phyloP scores from a whole-genome alignment of 176 grass and related monocot genomes.

The Tuctoria greenei region DNA sequence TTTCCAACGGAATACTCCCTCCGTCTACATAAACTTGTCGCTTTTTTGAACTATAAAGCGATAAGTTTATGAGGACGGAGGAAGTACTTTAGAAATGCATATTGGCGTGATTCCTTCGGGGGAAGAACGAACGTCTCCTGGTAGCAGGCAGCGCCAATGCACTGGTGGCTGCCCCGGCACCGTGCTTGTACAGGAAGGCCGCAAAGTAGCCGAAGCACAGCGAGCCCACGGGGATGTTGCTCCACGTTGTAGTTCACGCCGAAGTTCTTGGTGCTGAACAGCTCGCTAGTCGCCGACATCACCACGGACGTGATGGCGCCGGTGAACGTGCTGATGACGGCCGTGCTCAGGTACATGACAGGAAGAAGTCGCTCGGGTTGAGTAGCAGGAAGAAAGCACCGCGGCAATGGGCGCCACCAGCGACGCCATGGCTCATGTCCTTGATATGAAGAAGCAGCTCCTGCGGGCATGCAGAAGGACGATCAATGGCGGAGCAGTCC shows the following conservation, averaged over 20 bases:
- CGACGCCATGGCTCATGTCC: slow-evolving; percentile 71
- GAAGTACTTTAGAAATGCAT: too few relatives aligned
- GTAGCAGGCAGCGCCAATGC: slow-evolving; percentile 70
- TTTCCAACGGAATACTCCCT: too few relatives aligned
- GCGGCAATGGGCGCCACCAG: slow-evolving; percentile 85
- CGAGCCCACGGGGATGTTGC: slow-evolving; percentile 82
- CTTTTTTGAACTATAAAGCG: too few relatives aligned
- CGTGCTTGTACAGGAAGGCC: slow-evolving; percentile 74
- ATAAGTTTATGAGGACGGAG: too few relatives aligned
- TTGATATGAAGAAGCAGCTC: slow-evolving; percentile 56
- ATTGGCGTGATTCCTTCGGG: too few relatives aligned
- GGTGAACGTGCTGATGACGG: slow-evolving; percentile 75
- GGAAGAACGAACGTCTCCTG: slow-evolving; percentile 57
- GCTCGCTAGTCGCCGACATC: slow-evolving; percentile 77
- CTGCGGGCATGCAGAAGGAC: slow-evolving; percentile 24
- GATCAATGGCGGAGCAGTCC: too few relatives aligned
- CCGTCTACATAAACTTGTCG: too few relatives aligned
- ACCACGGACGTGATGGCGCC: slow-evolving; percentile 87
- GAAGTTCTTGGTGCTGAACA: slow-evolving; percentile 84
- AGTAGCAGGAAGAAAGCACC: slow-evolving; percentile 83
- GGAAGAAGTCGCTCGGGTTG: slow-evolving; percentile 39
- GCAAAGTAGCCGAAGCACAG: slow-evolving; percentile 90
- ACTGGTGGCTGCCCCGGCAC: slow-evolving; percentile 45
- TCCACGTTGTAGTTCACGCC: slow-evolving; percentile 90
- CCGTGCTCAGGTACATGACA: slow-evolving; percentile 78